phyloP scores from a whole-genome alignment of 2,329 filamentous ascomycete species.

The Ophiostoma ulmi region DNA sequence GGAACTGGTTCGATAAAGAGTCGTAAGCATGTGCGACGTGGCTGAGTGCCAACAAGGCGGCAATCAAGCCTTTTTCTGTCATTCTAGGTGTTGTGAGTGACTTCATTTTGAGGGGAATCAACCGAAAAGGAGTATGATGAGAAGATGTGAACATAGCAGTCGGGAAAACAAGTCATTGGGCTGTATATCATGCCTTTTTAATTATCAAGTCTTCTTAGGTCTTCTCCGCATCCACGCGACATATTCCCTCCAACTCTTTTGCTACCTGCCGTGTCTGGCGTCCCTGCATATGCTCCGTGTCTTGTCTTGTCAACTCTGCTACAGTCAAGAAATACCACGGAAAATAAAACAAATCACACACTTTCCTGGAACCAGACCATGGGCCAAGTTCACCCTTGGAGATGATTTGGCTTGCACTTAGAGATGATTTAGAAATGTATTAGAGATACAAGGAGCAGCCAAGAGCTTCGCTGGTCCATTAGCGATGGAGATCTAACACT shows the following conservation, averaged over 20 bases:
- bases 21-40: neutral
- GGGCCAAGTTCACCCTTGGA: too few relatives aligned
- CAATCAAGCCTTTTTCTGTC: neutral
- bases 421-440: too few relatives aligned
- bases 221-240: neutral
- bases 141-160: too few relatives aligned
- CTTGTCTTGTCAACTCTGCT: neutral
- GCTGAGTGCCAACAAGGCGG: neutral
- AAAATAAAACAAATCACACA: neutral
- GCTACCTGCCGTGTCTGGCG: neutral
- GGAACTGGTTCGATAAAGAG: neutral
- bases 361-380: neutral
- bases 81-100: neutral
- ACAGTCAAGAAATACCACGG: neutral
- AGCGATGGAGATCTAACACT: slow-evolving; percentile 2
- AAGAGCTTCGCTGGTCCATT: neutral
- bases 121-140: neutral
- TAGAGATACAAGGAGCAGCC: neutral
- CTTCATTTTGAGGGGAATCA: neutral
- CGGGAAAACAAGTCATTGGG: neutral
- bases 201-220: neutral
- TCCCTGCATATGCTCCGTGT: neutral
- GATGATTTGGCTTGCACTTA: too few relatives aligned
- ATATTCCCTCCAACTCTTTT: neutral
- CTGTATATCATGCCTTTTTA: neutral